Evolutionary conservation across 805 yeast genomes (phyloP).

Genomic region (Suhomyces xylopsoci): DNA sequence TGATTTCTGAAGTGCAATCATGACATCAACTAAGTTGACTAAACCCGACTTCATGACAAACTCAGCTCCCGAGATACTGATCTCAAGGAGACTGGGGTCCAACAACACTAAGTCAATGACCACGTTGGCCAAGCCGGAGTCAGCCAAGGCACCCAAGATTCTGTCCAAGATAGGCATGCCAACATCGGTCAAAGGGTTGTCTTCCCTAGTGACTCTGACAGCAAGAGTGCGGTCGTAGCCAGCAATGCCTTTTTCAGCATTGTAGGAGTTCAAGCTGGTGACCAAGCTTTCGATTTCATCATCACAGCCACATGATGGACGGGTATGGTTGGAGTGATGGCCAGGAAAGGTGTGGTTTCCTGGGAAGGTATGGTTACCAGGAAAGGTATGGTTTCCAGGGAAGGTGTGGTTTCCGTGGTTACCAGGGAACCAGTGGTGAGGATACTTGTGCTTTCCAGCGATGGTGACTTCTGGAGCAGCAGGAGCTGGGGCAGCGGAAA

Average conservation of each 20-base stretch:
- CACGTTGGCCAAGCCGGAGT: slow-evolving; percentile 19
- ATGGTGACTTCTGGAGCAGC: neutral
- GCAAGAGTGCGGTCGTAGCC: slow-evolving; percentile 9
- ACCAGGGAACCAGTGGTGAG: too few species aligned
- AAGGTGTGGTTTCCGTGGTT: too few species aligned
- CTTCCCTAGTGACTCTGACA: slow-evolving; percentile 9
- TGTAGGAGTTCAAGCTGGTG: neutral
- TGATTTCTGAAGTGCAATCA: slow-evolving; percentile 24
- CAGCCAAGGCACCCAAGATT: slow-evolving; percentile 17
- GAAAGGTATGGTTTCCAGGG: too few species aligned
- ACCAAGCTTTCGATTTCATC: neutral
- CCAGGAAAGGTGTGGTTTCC: too few species aligned
- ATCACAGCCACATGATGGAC: neutral
- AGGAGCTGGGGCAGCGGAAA: slow-evolving; percentile 4
- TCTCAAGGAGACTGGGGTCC: slow-evolving; percentile 17
- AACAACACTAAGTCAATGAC: slow-evolving; percentile 23
- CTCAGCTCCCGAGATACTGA: slow-evolving; percentile 19
- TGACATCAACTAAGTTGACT: slow-evolving; percentile 20
- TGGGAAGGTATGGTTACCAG: too few species aligned
- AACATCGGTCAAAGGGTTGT: neutral
- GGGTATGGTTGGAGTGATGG: neutral
- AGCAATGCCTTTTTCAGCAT: neutral
- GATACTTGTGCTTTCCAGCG: neutral
- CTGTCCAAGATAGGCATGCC: slow-evolving; percentile 22
- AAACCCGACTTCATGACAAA: slow-evolving; percentile 16